Evolutionary conservation across 2,329 filamentous ascomycete species (phyloP).

Genomic region (Trichoderma semiorbis): DNA sequence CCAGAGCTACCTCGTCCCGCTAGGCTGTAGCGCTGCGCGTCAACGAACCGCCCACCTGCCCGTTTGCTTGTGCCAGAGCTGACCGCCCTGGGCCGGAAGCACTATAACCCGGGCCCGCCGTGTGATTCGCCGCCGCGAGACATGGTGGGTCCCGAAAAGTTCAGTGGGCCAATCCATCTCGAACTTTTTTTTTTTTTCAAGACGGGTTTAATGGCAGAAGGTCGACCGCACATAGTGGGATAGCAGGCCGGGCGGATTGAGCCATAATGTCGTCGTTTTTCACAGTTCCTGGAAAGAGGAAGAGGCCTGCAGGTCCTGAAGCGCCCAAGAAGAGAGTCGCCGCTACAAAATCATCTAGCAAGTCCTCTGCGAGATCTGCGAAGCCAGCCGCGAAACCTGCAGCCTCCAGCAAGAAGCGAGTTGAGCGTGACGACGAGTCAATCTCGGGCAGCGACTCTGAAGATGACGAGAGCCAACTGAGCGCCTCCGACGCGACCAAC

Average conservation of each 20-base stretch:
- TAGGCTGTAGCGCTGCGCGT: conserved; percentile 41
- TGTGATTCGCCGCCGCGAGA: conserved; percentile 26
- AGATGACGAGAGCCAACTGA: conserved; percentile 51
- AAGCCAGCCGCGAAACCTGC: conserved; percentile 36
- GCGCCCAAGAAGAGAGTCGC: conserved; percentile 58
- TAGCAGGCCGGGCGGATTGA: conserved; percentile 18
- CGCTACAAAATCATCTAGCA: conserved; percentile 42
- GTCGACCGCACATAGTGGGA: conserved; percentile 28
- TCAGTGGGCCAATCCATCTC: conserved; percentile 28
- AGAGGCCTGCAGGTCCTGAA: conserved; percentile 58
- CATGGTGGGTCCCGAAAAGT: conserved; percentile 19
- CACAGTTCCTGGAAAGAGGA: conserved; percentile 86
- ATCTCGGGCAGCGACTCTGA: conserved; percentile 82
- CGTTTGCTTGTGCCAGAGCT: conserved; percentile 30
- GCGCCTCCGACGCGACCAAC: conserved; percentile 42
- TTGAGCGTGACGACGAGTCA: conserved; percentile 67
- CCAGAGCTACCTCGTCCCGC: conserved; percentile 19
- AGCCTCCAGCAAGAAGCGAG: conserved; percentile 46
- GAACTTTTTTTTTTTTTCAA: conserved; percentile 41
- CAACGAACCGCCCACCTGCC: conserved; percentile 28
- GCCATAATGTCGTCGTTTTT: conserved; percentile 89
- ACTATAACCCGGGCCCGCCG: conserved; percentile 25
- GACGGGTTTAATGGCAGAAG: conserved; percentile 24
- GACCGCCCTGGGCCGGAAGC: conserved; percentile 35
- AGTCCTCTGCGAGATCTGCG: conserved; percentile 31